Evolutionary conservation across 495 filamentous ascomycete species (phyloP).

Genomic region (Hypomontagnella monticulosa): DNA sequence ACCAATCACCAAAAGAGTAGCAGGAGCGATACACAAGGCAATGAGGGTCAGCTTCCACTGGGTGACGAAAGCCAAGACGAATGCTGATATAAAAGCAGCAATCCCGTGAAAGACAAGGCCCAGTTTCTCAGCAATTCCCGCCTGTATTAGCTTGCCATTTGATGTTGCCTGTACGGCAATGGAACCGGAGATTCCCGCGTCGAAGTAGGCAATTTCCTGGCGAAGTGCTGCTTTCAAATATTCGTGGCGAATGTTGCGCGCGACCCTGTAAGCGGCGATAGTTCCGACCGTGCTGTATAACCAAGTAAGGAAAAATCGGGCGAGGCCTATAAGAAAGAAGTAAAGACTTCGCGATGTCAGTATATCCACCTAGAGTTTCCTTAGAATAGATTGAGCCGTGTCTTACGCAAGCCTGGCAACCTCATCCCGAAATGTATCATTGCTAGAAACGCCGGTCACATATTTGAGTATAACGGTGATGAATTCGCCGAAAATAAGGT

Average conservation of each 20-base stretch:
- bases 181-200: slow-evolving; percentile 56
- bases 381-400: background rate
- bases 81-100: slow-evolving; percentile 67
- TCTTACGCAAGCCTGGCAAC: background rate
- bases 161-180: slow-evolving; percentile 62
- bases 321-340: background rate
- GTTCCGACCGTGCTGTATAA: background rate
- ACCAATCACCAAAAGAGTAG: slow-evolving; percentile 52
- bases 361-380: background rate
- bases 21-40: slow-evolving; percentile 52
- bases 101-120: slow-evolving; percentile 64
- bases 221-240: slow-evolving; percentile 61
- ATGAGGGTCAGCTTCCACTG: slow-evolving; percentile 55
- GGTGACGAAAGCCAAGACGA: slow-evolving; percentile 62
- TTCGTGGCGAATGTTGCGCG: slow-evolving; percentile 60
- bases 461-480: background rate
- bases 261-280: slow-evolving; percentile 38
- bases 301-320: background rate
- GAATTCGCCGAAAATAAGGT: background rate
- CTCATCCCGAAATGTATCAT: background rate
- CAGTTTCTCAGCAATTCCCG: slow-evolving; percentile 71
- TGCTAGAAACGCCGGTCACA: background rate
- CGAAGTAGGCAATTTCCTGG: slow-evolving; percentile 64
- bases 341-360: background rate
- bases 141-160: slow-evolving; percentile 67